A percentile compares a stretch with the other conserved stretches of the same genome.
Conservation (phyloP, 2,329 filamentous ascomycete genomes). For the Sclerotinia subarctica region DNA sequence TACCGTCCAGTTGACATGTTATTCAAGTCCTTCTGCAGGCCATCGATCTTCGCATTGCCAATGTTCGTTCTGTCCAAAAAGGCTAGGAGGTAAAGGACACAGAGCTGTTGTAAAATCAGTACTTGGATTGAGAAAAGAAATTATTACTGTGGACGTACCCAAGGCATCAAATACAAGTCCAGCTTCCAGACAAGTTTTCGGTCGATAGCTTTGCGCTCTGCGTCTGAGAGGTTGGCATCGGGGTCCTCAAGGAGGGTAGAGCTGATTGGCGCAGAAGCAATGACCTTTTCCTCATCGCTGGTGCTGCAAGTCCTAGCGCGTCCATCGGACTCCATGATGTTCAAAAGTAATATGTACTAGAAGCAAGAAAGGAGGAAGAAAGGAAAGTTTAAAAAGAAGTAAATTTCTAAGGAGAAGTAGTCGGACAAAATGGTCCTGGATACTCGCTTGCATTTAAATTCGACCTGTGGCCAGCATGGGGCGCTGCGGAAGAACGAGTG, state of each 20-base stretch:
- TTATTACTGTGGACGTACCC: slow-evolving; percentile 38
- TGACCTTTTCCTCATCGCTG: slow-evolving; percentile 20
- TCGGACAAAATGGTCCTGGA: neutral
- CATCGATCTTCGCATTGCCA: slow-evolving; percentile 65
- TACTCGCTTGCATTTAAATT: neutral
- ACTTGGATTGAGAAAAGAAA: neutral
- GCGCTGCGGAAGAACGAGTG: slow-evolving; percentile 2
- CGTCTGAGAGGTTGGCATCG: slow-evolving; percentile 62
- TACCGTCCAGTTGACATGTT: slow-evolving; percentile 63
- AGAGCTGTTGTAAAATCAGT: slow-evolving; percentile 46
- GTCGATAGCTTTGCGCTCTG: slow-evolving; percentile 60
- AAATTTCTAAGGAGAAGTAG: neutral
- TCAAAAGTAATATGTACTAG: neutral
- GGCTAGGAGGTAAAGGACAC: slow-evolving; percentile 70
- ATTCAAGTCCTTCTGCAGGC: slow-evolving; percentile 56
- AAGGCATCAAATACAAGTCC: slow-evolving; percentile 59
- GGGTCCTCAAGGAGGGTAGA: slow-evolving; percentile 45
- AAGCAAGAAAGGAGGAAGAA: neutral
- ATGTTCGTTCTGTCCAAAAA: slow-evolving; percentile 79
- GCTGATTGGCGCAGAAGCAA: neutral
- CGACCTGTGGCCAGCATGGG: neutral
- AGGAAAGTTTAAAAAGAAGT: neutral
- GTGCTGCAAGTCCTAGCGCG: slow-evolving; percentile 1
- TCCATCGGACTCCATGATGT: slow-evolving; percentile 14
- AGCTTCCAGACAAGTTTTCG: slow-evolving; percentile 59